Evolutionary conservation across 176 grass and related monocot genomes (phyloP).

Genomic region (Phoenix dactylifera): DNA sequence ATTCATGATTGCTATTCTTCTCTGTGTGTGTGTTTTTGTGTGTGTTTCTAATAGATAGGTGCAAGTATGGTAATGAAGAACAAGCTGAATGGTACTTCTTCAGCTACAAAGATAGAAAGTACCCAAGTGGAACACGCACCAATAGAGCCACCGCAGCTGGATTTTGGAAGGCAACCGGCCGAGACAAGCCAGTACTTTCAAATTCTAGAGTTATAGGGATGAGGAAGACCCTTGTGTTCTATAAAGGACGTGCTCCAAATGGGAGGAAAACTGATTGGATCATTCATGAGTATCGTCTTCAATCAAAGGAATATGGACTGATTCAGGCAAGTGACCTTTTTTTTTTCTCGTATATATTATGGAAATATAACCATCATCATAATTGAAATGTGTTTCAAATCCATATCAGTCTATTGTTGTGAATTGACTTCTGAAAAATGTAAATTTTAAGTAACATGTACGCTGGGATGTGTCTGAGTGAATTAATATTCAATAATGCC

Average conservation of each 20-base stretch:
- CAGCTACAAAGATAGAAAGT: constrained; percentile 96
- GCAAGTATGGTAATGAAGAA: constrained; percentile 44
- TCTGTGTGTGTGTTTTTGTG: no score
- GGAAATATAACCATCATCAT: no score
- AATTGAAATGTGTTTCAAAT: no score
- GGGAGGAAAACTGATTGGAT: constrained; percentile 83
- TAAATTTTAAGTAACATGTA: no score
- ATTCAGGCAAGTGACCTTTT: constrained; percentile 36
- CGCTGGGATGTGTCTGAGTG: no score
- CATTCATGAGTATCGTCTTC: constrained; percentile 87
- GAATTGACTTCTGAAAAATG: no score
- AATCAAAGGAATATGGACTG: constrained; percentile 56
- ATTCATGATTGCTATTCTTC: no score
- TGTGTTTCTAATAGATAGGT: constrained; percentile 31
- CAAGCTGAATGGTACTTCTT: constrained; percentile 89
- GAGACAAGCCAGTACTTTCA: constrained; percentile 72
- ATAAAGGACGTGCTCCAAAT: constrained; percentile 78
- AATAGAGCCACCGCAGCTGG: constrained; percentile 67
- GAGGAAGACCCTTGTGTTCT: constrained; percentile 99
- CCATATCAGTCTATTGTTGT: no score
- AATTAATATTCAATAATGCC: no score
- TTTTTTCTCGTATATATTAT: no score
- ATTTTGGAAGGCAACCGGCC: constrained; percentile 90
- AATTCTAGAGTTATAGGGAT: constrained; percentile 59
- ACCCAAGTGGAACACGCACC: constrained; percentile 75